phyloP scores from a whole-genome alignment of 305 asterid genomes.

The Solanum chacoense region DNA sequence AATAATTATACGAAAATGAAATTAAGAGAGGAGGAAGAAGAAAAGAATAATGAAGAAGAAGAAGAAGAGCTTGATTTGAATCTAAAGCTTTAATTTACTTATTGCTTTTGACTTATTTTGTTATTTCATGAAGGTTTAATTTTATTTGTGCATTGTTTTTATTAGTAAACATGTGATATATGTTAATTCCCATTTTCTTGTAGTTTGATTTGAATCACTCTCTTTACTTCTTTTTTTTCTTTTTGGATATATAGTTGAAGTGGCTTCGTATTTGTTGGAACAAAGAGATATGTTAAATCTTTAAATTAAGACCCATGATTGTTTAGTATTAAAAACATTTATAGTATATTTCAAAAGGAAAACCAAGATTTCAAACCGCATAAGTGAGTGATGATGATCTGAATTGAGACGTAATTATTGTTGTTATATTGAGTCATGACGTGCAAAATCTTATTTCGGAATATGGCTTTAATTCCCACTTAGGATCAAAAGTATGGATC shows the following conservation, averaged over 20 bases:
- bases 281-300: not conserved
- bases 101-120: not conserved
- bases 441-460: not conserved
- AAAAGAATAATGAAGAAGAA: conserved; percentile 4
- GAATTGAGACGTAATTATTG: not conserved
- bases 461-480: not conserved
- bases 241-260: not conserved
- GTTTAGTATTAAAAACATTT: not conserved
- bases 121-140: not conserved
- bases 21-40: not conserved
- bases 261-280: not conserved
- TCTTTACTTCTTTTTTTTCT: not conserved
- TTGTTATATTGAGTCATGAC: not conserved
- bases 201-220: not conserved
- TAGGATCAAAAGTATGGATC: not conserved
- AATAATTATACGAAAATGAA: conserved; percentile 8
- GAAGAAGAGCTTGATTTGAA: conserved; percentile 38
- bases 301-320: not conserved
- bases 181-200: not conserved
- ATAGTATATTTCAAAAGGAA: not conserved
- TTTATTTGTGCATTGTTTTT: not conserved
- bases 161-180: not conserved
- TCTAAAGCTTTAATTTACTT: conserved; percentile 37
- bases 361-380: not conserved
- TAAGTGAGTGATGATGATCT: not conserved